Evolutionary conservation across 495 filamentous ascomycete genomes (phyloP).

Genomic region (Daldinia vernicosa): DNA sequence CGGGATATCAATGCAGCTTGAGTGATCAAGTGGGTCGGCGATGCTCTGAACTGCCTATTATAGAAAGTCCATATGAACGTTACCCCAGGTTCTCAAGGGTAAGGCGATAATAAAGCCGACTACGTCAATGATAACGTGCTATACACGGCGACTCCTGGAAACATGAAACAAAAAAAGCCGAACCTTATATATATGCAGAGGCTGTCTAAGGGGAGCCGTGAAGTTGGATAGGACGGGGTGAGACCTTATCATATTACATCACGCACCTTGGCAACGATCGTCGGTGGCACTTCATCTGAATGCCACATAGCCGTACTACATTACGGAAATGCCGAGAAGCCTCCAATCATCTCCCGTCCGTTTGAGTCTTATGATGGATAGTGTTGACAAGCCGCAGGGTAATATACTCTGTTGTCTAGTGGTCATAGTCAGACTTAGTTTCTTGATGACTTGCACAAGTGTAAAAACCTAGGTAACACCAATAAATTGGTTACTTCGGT

Average conservation of each 20-base stretch:
- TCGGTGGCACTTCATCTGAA: slow-evolving; percentile 35
- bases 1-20: slow-evolving; percentile 6
- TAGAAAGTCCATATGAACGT: slow-evolving; percentile 37
- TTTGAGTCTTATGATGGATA: not conserved
- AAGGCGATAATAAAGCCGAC: slow-evolving; percentile 16
- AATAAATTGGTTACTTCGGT: not conserved
- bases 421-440: not conserved
- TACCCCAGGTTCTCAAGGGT: slow-evolving; percentile 36
- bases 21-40: slow-evolving; percentile 15
- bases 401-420: not conserved
- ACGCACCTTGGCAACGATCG: slow-evolving; percentile 29
- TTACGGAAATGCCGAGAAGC: not conserved
- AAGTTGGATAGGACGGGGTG: slow-evolving; percentile 23
- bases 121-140: slow-evolving; percentile 1
- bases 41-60: slow-evolving; percentile 33
- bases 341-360: not conserved
- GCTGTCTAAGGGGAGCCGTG: slow-evolving; percentile 16
- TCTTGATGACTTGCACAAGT: not conserved
- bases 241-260: slow-evolving; percentile 24
- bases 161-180: slow-evolving; percentile 36
- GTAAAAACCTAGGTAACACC: not conserved
- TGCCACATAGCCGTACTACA: not conserved
- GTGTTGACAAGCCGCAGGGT: not conserved
- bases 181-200: slow-evolving; percentile 1
- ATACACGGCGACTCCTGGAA: not conserved